phyloP scores from a whole-genome alignment of 257 asterid species.

The Ajuga chamaepitys region DNA sequence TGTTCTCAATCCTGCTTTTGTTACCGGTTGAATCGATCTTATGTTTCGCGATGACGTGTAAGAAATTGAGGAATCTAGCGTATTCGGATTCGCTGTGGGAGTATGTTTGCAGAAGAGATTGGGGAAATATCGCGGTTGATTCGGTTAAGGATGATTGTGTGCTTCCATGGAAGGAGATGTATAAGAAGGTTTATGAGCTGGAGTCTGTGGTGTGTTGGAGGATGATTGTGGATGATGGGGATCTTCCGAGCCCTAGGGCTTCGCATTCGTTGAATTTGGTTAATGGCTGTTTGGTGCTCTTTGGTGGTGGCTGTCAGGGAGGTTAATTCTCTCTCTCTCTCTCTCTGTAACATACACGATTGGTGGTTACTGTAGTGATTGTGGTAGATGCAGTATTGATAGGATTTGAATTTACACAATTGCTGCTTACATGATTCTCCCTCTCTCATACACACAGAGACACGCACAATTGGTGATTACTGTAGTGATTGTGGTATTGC shows the following conservation, averaged over 20 bases:
- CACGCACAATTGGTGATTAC: too few relatives aligned
- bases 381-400: too few relatives aligned
- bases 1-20: constrained; percentile 59
- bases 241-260: constrained; percentile 70
- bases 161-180: constrained; percentile 60
- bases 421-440: too few relatives aligned
- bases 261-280: constrained; percentile 81
- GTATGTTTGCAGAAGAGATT: constrained; percentile 71
- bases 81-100: constrained; percentile 81
- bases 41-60: constrained; percentile 59
- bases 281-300: constrained; percentile 67
- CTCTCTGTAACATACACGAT: too few relatives aligned
- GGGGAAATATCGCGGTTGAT: constrained; percentile 52
- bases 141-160: constrained; percentile 27
- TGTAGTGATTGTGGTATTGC: too few relatives aligned
- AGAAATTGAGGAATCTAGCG: constrained; percentile 47
- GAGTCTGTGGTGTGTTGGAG: constrained; percentile 55
- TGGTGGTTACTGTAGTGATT: too few relatives aligned
- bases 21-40: constrained; percentile 72
- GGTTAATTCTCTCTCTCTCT: constrained; percentile 33
- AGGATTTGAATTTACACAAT: too few relatives aligned
- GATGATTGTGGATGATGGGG: constrained; percentile 27
- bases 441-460: too few relatives aligned
- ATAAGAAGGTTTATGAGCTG: constrained; percentile 53
- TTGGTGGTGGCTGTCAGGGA: constrained; percentile 94